These are phyloP conservation scores for Noccaea bulbosa DNA, from an alignment of 345 rosid species.

Conservation along the genomic window DNA sequence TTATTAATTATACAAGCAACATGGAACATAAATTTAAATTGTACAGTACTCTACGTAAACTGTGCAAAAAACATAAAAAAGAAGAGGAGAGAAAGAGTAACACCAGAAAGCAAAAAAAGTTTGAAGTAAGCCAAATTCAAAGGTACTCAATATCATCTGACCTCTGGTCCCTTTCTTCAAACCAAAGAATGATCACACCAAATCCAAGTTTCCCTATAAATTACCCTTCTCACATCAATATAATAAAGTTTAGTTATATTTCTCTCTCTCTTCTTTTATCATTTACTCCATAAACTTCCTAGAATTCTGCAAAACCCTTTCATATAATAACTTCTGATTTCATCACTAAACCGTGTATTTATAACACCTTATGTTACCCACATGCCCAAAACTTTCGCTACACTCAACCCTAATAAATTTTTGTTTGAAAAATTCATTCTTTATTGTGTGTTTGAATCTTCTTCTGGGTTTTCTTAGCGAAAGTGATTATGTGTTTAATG, in stretches of 20 bases:
- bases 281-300: constrained; percentile 1
- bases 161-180: constrained; percentile 33
- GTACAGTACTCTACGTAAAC: constrained; percentile 10
- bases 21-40: constrained; percentile 20
- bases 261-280: constrained; percentile 6
- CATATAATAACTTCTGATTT: constrained; percentile 25
- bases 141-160: constrained; percentile 41
- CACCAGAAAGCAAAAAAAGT: constrained; percentile 7
- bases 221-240: constrained; percentile 12
- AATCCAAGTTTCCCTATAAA: constrained; percentile 36
- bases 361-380: constrained; percentile 56
- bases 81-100: constrained; percentile 22
- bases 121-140: constrained; percentile 42
- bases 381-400: constrained; percentile 65
- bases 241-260: constrained; percentile 23
- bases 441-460: constrained; percentile 32
- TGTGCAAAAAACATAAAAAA: not conserved
- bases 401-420: constrained; percentile 48
- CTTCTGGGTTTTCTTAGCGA: constrained; percentile 49
- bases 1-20: not conserved
- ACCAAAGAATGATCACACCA: constrained; percentile 40
- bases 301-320: constrained; percentile 19
- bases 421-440: constrained; percentile 33
- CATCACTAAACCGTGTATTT: constrained; percentile 60
- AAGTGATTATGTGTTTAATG: constrained; percentile 43